Percentiles rank a stretch among this genome's conserved stretches.
Conservation (phyloP, 257 asterid genomes). For the Fraxinus cuspidata region DNA sequence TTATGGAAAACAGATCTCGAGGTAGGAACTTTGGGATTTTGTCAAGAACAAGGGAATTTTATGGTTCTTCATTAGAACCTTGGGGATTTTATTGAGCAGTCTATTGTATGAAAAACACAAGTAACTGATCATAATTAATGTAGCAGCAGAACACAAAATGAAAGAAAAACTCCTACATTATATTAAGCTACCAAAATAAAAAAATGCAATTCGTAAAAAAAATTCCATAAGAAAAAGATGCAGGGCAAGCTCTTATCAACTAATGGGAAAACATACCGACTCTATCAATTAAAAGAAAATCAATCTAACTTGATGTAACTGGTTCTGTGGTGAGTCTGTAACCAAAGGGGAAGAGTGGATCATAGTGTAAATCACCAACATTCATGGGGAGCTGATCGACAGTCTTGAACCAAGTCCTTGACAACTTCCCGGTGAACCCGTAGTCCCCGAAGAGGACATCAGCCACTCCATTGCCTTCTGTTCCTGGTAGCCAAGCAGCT, state of each 20-base stretch:
- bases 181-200: background rate
- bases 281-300: background rate
- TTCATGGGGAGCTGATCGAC: slow-evolving; percentile 66
- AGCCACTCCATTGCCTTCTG: slow-evolving; percentile 63
- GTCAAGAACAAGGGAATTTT: no score
- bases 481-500: slow-evolving; percentile 78
- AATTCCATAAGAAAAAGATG: background rate
- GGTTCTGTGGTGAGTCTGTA: slow-evolving; percentile 51
- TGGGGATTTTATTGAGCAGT: no score
- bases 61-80: no score
- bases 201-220: no score
- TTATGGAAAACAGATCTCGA: no score
- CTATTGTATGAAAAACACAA: no score
- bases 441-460: slow-evolving; percentile 65
- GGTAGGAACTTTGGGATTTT: no score
- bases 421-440: slow-evolving; percentile 50
- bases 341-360: slow-evolving; percentile 64
- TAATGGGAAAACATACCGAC: background rate
- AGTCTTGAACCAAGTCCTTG: slow-evolving; percentile 65
- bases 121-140: background rate
- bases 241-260: background rate
- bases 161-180: background rate
- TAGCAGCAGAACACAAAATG: background rate
- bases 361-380: slow-evolving; percentile 50
- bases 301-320: background rate